phyloP scores from a whole-genome alignment of 805 yeast genomes.

The Saccharomyces eubayanus region DNA sequence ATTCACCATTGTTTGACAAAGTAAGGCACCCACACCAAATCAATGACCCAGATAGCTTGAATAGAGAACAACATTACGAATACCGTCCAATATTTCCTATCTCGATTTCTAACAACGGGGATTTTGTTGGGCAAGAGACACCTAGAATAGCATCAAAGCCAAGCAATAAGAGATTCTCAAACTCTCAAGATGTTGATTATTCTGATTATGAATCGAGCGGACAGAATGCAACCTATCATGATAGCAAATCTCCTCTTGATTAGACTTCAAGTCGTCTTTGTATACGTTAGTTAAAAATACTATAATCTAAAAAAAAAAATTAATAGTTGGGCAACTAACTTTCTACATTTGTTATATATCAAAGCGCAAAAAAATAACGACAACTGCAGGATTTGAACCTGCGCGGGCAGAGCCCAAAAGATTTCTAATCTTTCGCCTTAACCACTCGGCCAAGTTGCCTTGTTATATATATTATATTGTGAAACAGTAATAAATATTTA shows the following conservation, averaged over 20 bases:
- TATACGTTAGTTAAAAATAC: not conserved
- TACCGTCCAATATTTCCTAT: not conserved
- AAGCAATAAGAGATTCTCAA: not conserved
- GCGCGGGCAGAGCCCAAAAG: slow-evolving; percentile 48
- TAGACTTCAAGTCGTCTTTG: not conserved
- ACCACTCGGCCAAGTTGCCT: slow-evolving; percentile 53
- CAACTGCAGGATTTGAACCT: slow-evolving; percentile 63
- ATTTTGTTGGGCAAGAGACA: not conserved
- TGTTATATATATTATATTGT: not conserved
- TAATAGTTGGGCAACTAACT: not conserved
- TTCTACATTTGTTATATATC: not conserved
- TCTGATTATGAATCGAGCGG: slow-evolving; percentile 21
- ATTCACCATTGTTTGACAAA: not conserved
- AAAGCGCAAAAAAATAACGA: slow-evolving; percentile 34
- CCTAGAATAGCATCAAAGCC: not conserved
- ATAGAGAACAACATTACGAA: not conserved
- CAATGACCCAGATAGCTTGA: not conserved
- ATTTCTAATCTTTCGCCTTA: slow-evolving; percentile 53
- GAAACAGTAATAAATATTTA: no score
- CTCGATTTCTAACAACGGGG: not conserved
- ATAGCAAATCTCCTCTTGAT: slow-evolving; percentile 4
- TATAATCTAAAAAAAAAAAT: not conserved
- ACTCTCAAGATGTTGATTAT: not conserved
- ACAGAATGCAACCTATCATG: slow-evolving; percentile 22
- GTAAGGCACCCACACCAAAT: not conserved